Percentiles rank a stretch among this genome's conserved stretches.
phyloP scores from a whole-genome alignment of 345 rosid species.

The Hibiscus tridactylites region DNA sequence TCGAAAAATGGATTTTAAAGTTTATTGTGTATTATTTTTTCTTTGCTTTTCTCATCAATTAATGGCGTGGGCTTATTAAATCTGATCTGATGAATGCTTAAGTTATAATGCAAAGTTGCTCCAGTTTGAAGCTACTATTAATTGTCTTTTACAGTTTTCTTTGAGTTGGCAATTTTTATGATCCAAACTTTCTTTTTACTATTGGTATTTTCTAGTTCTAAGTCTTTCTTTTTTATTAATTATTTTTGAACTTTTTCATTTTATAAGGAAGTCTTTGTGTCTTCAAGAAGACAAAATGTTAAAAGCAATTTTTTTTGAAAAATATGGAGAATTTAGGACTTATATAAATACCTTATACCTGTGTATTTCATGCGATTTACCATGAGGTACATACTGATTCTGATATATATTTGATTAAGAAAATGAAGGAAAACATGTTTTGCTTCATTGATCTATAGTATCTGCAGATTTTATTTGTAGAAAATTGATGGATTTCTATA shows the following conservation, averaged over 20 bases:
- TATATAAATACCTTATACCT: not conserved
- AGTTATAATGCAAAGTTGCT: conserved; percentile 2
- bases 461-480: not conserved
- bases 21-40: not conserved
- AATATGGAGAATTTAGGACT: not conserved
- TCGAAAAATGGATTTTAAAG: not conserved
- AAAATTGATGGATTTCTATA: not conserved
- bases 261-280: not conserved
- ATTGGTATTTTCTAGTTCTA: not conserved
- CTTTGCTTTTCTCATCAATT: conserved; percentile 1
- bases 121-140: not conserved
- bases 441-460: conserved; percentile 3
- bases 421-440: not conserved
- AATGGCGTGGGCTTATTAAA: not conserved
- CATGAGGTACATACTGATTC: not conserved
- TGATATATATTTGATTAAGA: not conserved
- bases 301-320: not conserved
- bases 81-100: not conserved
- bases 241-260: no score
- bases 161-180: not conserved
- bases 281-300: not conserved
- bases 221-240: no score
- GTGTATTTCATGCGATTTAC: not conserved
- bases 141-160: not conserved
- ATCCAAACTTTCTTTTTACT: not conserved